These are phyloP conservation scores for Taphrina pruni DNA, from an alignment of 1,139 yeast genomes.

Conservation along the genomic window DNA sequence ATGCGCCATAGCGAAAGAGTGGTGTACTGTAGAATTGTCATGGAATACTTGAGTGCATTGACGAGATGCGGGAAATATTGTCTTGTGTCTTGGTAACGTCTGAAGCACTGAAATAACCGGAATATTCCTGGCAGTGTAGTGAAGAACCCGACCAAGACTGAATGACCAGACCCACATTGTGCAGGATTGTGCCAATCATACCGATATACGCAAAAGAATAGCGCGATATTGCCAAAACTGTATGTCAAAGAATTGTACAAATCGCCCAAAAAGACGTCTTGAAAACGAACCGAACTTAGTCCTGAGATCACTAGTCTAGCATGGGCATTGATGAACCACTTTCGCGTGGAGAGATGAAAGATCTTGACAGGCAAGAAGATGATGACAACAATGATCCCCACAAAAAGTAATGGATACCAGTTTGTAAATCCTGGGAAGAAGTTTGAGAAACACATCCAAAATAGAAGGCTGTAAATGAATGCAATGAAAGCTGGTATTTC, in stretches of 20 bases:
- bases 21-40: conserved; percentile 71
- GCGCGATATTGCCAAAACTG: conserved; percentile 80
- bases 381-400: conserved; percentile 60
- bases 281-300: conserved; percentile 88
- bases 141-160: conserved; percentile 79
- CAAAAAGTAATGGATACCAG: conserved; percentile 81
- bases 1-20: conserved; percentile 83
- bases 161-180: conserved; percentile 76
- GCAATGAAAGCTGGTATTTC: conserved; percentile 58
- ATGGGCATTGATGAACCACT: conserved; percentile 74
- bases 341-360: conserved; percentile 62
- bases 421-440: conserved; percentile 71
- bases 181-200: conserved; percentile 63
- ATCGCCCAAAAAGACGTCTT: conserved; percentile 93
- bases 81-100: conserved; percentile 92
- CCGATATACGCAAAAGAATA: conserved; percentile 82
- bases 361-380: conserved; percentile 67
- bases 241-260: conserved; percentile 86
- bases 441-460: conserved; percentile 74
- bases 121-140: conserved; percentile 84
- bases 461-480: conserved; percentile 61
- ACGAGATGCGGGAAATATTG: conserved; percentile 97
- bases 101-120: conserved; percentile 85
- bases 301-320: conserved; percentile 82
- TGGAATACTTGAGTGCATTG: conserved; percentile 77